Conservation (phyloP, 441 rosid genomes). For the Eugenia klotzschiana region DNA sequence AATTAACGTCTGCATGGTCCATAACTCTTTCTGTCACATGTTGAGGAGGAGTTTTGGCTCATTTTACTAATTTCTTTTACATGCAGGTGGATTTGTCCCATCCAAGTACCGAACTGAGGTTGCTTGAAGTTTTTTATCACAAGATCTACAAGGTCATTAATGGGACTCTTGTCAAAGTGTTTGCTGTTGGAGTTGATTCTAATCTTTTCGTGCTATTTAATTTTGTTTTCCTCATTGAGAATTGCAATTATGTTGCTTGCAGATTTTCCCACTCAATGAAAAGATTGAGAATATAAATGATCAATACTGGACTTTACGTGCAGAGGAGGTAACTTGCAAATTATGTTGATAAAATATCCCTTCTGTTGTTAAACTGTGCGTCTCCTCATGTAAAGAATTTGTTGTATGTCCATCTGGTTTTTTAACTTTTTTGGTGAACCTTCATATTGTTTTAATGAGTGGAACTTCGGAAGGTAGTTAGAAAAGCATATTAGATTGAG, state of each 20-base stretch:
- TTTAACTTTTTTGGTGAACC: background rate
- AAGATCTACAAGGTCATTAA: slow-evolving; percentile 51
- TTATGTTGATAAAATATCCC: background rate
- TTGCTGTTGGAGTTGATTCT: background rate
- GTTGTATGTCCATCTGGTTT: background rate
- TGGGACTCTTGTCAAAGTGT: background rate
- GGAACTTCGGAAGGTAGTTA: background rate
- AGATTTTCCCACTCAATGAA: slow-evolving; percentile 54
- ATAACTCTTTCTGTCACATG: background rate
- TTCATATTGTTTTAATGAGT: background rate
- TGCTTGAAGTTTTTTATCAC: slow-evolving; percentile 60
- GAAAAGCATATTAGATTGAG: background rate
- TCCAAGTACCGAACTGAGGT: slow-evolving; percentile 52
- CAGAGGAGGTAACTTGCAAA: slow-evolving; percentile 49
- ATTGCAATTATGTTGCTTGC: slow-evolving; percentile 8
- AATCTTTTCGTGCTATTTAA: background rate
- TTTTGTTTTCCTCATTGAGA: background rate
- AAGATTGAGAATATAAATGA: slow-evolving; percentile 69
- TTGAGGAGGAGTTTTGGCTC: background rate
- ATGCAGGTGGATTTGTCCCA: slow-evolving; percentile 58
- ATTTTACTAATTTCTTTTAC: background rate
- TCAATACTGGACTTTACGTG: slow-evolving; percentile 69
- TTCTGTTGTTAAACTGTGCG: background rate
- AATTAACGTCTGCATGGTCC: background rate
- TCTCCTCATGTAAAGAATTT: background rate